Evolutionary conservation across 2,329 filamentous ascomycete species (phyloP).

Genomic region (Incumbomyces delicatus): DNA sequence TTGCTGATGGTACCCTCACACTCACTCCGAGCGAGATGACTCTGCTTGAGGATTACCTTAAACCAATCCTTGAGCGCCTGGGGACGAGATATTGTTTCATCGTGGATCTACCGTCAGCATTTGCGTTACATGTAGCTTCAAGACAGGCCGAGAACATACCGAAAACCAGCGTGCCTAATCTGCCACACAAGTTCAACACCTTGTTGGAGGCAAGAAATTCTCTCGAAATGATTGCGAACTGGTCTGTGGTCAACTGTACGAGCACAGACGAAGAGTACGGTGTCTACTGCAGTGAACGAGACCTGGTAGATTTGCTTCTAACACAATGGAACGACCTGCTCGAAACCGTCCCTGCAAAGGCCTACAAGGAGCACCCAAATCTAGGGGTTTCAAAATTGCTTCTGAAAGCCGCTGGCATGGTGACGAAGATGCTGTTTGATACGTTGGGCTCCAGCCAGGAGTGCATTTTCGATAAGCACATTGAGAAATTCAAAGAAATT

Average conservation of each 20-base stretch:
- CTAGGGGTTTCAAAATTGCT: slow-evolving; percentile 15
- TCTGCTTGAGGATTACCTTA: slow-evolving; percentile 15
- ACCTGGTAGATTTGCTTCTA: slow-evolving; percentile 12
- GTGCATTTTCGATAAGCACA: slow-evolving; percentile 21
- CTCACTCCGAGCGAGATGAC: slow-evolving; percentile 16
- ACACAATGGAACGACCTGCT: slow-evolving; percentile 14
- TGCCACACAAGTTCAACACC: slow-evolving; percentile 11
- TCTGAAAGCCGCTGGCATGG: slow-evolving; percentile 15
- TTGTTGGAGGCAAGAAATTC: slow-evolving; percentile 19
- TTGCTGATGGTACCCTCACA: slow-evolving; percentile 11
- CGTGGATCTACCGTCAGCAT: slow-evolving; percentile 16
- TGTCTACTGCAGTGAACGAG: slow-evolving; percentile 7
- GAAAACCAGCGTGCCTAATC: slow-evolving; percentile 8
- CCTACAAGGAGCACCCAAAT: slow-evolving; percentile 14
- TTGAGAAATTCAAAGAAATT: slow-evolving; percentile 21
- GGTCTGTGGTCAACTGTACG: slow-evolving; percentile 14
- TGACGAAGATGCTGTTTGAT: slow-evolving; percentile 17
- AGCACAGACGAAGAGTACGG: slow-evolving; percentile 1
- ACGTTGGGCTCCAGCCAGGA: slow-evolving; percentile 12
- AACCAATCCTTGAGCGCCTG: slow-evolving; percentile 18
- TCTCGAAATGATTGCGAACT: slow-evolving; percentile 17
- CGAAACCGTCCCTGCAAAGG: slow-evolving; percentile 10
- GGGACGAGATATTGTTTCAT: slow-evolving; percentile 19
- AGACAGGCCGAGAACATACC: slow-evolving; percentile 9
- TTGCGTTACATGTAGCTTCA: slow-evolving; percentile 13